Percentiles rank a stretch among this genome's conserved stretches.
These are phyloP conservation scores for Penicillium egyptiacum DNA, from an alignment of 495 filamentous ascomycete genomes.

Conservation along the genomic window DNA sequence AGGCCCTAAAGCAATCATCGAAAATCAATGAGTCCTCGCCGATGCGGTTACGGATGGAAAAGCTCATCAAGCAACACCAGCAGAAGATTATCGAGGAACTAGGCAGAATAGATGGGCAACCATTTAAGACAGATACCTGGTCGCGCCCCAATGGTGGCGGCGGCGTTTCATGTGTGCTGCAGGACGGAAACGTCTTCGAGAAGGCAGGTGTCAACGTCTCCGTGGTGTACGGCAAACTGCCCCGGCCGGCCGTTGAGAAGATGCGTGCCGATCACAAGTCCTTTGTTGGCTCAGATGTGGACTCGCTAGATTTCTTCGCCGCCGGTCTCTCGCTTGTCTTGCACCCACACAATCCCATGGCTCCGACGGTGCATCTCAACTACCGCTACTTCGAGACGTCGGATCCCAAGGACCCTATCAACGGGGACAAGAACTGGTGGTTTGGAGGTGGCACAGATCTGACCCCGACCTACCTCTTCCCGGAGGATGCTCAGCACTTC, in stretches of 20 bases:
- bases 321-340: constrained; percentile 89
- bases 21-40: constrained; percentile 64
- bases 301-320: constrained; percentile 89
- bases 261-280: constrained; percentile 97
- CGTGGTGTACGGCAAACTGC: constrained; percentile 89
- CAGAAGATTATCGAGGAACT: constrained; percentile 79
- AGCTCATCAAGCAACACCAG: constrained; percentile 90
- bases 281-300: constrained; percentile 67
- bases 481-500: constrained; percentile 96
- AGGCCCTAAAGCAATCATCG: constrained; percentile 44
- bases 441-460: constrained; percentile 95
- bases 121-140: constrained; percentile 85
- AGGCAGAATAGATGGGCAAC: constrained; percentile 75
- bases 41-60: constrained; percentile 97
- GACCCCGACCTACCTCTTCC: constrained; percentile 91
- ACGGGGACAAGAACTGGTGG: constrained; percentile 86
- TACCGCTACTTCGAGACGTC: constrained; percentile 98
- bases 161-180: constrained; percentile 86
- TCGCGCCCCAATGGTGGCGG: constrained; percentile 81
- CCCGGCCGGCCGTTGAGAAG: constrained; percentile 81
- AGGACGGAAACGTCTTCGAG: constrained; percentile 96
- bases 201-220: constrained; percentile 96
- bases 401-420: constrained; percentile 57
- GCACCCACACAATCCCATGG: constrained; percentile 93
- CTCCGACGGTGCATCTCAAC: constrained; percentile 96